These are phyloP conservation scores for Kregervanrija delftensis DNA, from an alignment of 805 yeast genomes.

Conservation along the genomic window DNA sequence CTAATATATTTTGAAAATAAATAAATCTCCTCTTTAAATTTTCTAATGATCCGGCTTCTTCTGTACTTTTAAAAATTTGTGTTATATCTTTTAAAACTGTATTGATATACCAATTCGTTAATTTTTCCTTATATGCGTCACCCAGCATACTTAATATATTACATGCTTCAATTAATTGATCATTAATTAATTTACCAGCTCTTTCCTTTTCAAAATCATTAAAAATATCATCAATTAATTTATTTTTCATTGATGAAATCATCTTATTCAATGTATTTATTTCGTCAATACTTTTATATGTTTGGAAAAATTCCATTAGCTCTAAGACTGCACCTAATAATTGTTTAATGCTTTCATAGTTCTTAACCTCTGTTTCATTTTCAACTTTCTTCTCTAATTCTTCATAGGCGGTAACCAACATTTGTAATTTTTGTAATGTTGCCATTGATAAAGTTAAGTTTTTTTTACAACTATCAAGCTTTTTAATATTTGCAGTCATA, in stretches of 20 bases:
- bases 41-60: slow-evolving; percentile 93
- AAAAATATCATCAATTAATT: slow-evolving; percentile 62
- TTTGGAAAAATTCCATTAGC: slow-evolving; percentile 63
- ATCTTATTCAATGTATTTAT: slow-evolving; percentile 58
- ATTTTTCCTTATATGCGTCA: slow-evolving; percentile 45
- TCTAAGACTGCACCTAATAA: slow-evolving; percentile 68
- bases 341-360: slow-evolving; percentile 49
- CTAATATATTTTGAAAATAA: slow-evolving; percentile 67
- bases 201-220: slow-evolving; percentile 58
- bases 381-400: slow-evolving; percentile 43
- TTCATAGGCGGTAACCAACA: slow-evolving; percentile 71
- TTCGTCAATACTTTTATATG: slow-evolving; percentile 78
- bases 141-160: slow-evolving; percentile 62
- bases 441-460: slow-evolving; percentile 84
- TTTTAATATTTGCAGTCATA: slow-evolving; percentile 73
- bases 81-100: slow-evolving; percentile 66
- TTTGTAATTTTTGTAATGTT: slow-evolving; percentile 76
- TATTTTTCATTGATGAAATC: slow-evolving; percentile 52
- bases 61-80: slow-evolving; percentile 66
- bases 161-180: slow-evolving; percentile 56
- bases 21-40: slow-evolving; percentile 76
- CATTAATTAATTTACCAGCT: slow-evolving; percentile 28
- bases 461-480: slow-evolving; percentile 73
- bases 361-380: slow-evolving; percentile 20
- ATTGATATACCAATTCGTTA: slow-evolving; percentile 68